A percentile compares a stretch with the other conserved stretches of the same genome.
phyloP scores from a whole-genome alignment of 1,139 yeast genomes.

The Taphrina wiesneri region DNA sequence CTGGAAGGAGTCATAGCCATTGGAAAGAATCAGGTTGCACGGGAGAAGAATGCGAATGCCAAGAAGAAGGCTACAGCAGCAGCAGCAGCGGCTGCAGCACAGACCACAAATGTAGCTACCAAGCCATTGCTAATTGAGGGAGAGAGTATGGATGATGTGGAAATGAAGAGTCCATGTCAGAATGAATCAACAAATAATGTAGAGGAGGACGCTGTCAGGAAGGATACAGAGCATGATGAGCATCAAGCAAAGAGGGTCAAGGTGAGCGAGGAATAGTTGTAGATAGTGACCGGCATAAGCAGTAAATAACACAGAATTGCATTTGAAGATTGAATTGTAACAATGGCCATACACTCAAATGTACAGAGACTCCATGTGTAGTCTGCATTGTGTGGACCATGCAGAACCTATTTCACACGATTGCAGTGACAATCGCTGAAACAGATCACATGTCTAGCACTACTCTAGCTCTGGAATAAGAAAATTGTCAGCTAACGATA shows the following conservation, averaged over 20 bases:
- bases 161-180: background rate
- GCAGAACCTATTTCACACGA: no score
- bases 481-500: slow-evolving; percentile 13
- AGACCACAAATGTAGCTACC: background rate
- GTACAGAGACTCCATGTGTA: no score
- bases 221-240: background rate
- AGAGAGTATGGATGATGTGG: slow-evolving; percentile 2
- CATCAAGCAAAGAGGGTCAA: background rate
- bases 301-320: background rate
- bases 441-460: no score
- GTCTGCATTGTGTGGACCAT: no score
- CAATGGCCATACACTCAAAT: no score
- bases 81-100: background rate
- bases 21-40: slow-evolving; percentile 14
- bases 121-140: background rate
- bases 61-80: background rate
- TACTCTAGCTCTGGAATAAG: background rate
- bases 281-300: background rate
- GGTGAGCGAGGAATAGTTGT: background rate
- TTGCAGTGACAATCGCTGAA: no score
- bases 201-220: background rate
- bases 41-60: background rate
- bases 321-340: no score
- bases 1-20: slow-evolving; percentile 9
- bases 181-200: background rate